phyloP scores from a whole-genome alignment of 805 yeast species.

The Starmerella ratchasimensis region DNA sequence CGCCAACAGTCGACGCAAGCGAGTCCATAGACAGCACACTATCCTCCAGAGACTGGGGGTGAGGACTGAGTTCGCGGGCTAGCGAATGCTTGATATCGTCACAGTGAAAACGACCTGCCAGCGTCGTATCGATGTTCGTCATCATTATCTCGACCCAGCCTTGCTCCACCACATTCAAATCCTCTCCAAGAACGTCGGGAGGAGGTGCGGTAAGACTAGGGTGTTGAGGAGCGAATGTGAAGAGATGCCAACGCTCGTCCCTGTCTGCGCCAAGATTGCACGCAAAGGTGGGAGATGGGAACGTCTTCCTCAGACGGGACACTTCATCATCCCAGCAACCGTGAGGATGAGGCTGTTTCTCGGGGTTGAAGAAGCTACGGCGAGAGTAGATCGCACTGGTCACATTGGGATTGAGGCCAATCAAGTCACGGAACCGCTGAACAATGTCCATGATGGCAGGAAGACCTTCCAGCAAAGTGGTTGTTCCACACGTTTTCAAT shows the following conservation, averaged over 20 bases:
- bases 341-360: slow-evolving; percentile 67
- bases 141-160: slow-evolving; percentile 53
- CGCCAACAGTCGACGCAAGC: slow-evolving; percentile 16
- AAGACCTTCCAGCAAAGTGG: slow-evolving; percentile 72
- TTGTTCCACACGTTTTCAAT: slow-evolving; percentile 91
- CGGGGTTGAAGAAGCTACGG: slow-evolving; percentile 86
- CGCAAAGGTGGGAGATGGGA: slow-evolving; percentile 39
- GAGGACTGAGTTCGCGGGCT: too few species aligned
- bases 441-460: slow-evolving; percentile 46
- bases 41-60: slow-evolving; percentile 16
- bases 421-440: slow-evolving; percentile 20
- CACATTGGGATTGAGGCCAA: slow-evolving; percentile 5
- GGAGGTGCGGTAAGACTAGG: neutral
- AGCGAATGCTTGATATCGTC: neutral
- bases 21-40: slow-evolving; percentile 23
- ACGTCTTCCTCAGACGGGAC: slow-evolving; percentile 48
- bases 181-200: neutral
- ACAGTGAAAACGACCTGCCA: slow-evolving; percentile 44
- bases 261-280: slow-evolving; percentile 70
- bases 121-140: slow-evolving; percentile 59
- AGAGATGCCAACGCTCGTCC: slow-evolving; percentile 84
- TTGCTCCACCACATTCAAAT: slow-evolving; percentile 1
- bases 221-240: slow-evolving; percentile 8
- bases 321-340: slow-evolving; percentile 77
- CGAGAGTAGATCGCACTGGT: slow-evolving; percentile 70